Evolutionary conservation across 139 green algal genomes (phyloP).

Genomic region (Tetraselmis chui): DNA sequence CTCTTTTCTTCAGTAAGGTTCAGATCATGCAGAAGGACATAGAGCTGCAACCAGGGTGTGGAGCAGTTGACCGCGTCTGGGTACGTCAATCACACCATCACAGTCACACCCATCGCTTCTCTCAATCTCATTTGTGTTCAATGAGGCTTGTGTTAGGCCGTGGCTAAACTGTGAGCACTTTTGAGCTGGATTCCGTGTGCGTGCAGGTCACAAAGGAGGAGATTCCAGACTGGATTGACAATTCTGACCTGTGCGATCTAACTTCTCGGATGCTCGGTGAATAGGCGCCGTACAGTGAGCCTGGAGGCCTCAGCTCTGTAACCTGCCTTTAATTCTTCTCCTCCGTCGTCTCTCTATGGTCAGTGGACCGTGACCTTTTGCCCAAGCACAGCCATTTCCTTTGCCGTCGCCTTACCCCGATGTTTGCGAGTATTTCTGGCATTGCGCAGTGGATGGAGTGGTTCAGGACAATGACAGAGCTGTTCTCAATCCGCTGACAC

Average conservation of each 20-base stretch:
- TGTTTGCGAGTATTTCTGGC: too few species aligned
- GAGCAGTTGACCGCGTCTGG: neutral
- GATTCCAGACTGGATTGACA: neutral
- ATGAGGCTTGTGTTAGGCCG: neutral
- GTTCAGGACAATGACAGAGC: too few species aligned
- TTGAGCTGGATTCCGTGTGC: neutral
- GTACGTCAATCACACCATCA: neutral
- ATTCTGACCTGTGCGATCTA: neutral
- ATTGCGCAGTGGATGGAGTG: too few species aligned
- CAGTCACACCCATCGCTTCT: too few species aligned
- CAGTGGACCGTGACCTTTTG: too few species aligned
- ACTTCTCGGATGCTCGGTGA: neutral
- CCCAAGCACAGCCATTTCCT: too few species aligned
- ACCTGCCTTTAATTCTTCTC: too few species aligned
- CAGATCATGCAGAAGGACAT: neutral
- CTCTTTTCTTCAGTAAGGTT: neutral
- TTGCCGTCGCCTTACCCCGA: too few species aligned
- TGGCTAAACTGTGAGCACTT: neutral
- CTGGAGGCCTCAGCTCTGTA: too few species aligned
- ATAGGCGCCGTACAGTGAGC: too few species aligned
- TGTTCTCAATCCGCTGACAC: too few species aligned
- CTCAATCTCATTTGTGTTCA: neutral
- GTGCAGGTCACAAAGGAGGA: neutral
- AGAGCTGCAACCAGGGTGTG: neutral
- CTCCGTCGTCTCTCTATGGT: too few species aligned